Evolutionary conservation across 1,139 yeast genomes (phyloP), one percentile per base, ranked within the genome.

Genomic region (Kluyveromyces marxianus): DNA sequence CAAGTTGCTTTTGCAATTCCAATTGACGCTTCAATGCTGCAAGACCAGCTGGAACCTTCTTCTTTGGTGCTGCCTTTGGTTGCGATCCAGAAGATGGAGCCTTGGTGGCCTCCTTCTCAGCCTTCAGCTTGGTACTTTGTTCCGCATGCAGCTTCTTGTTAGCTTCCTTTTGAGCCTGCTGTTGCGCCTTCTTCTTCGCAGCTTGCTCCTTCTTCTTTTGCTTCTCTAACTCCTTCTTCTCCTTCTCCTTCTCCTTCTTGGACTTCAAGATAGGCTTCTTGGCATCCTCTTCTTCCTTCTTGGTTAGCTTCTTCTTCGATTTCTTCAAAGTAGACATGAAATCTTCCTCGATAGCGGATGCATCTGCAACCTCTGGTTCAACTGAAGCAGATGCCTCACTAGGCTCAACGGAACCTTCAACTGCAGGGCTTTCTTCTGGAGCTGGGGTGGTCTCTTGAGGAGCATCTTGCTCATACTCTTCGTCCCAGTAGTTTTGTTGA

Each of bases 171-270:
- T 79, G 81, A 48, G 82, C 86, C 62, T 79, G 79, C 67, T 77
- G 79, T 52, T 71, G 74, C 29, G 87, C 85, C 67, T 88, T 90
- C 77, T 89, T 90, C 69, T 80, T 83, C 48, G 83, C 85, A 35
- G 96, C 95, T 53, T 80, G 79, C 57, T 88, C 96, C 71, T 88
- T 89, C 84, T 92, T 92, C 69, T 81, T 78, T 59, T 84, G 88
- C 75, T 92, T 94, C 68, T 92, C 98, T 54, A 86, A 86, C 70
- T 92, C 99, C 69, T 92, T 94, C 84, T 90, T 92, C 66, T 92
- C 95, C 69, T 80, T 85, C 69, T 92, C 99, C 75, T 92, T 94
- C 65, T 92, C 98, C 71, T 94, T 94, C 76, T 92, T 94, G 49
- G 95, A 81, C 69, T 92, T 87, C 59, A 90, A 71, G 54, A 80